Base-by-base conservation (phyloP, 345 rosid species). In the Carallia pectinifolia region DNA sequence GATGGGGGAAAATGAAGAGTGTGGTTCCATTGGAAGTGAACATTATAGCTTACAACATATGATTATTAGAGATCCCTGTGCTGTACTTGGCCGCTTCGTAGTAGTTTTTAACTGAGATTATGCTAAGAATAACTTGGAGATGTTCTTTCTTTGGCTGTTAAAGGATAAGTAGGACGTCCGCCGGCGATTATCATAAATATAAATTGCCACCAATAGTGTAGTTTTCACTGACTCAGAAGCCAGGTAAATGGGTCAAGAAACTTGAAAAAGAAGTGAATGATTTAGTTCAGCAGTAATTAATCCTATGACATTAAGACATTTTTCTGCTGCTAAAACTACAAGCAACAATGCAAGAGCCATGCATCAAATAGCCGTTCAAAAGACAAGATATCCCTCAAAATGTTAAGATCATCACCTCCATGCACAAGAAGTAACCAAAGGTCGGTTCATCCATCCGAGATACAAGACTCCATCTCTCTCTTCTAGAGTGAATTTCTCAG, bases 361-460 rank as follows among this genome's bases (percentile, higher is more conserved):
- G 66, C 64, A 71, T 67, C 53, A 48, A 23, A 34, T 62, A 55
- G 7, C 53, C 40, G 64, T 58, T 30, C 16, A 16, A 39, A 72
- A 23, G 63, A 13, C 37, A 1, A 58, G 27, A 59, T 23, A 15
- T 36, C 52, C 59, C 29, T 23, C 3, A 15, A 18, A 62, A 50
- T 55, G 7, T 18, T 10, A 18, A 7, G 39, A 63, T 66, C 16
- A 68, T 81, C 86, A 91, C 71, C 84, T 83, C 97, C 99, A 95
- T 29, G 99, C 99, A 74, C 91, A 86, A 58, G 99, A 89, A 77
- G 83, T 44, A 44, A 95, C 61, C 37, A 95, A 71, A 58, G 81
- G 78, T 40, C 81, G 95, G 73, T 89, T 81, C 94, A 77, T 90
- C 99, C 99, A 95, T 33, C 99, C 99, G 59, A 95, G 93, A 73